Evolutionary conservation across 768 basidiomycete genomes (phyloP).

Genomic region (Dioszegia aurantiaca): DNA sequence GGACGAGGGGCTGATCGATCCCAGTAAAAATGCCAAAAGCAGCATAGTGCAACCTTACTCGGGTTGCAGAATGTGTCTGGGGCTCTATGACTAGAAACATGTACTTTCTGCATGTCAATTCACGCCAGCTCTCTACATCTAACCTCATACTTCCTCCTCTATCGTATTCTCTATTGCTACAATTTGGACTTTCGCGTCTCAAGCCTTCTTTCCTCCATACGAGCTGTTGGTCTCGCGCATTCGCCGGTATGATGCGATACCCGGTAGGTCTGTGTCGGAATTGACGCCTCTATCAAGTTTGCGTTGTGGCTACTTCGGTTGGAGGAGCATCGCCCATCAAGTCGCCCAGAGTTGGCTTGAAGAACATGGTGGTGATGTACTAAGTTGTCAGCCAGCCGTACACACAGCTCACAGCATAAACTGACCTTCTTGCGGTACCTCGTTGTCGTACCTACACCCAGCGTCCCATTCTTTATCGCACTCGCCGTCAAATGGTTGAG

Average conservation of each 20-base stretch:
- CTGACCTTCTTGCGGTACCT: conserved; percentile 86
- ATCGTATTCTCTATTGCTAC: conserved; percentile 7
- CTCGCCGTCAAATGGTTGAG: conserved; percentile 92
- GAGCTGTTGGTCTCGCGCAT: no score
- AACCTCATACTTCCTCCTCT: not conserved
- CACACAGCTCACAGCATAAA: not conserved
- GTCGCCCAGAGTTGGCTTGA: conserved; percentile 59
- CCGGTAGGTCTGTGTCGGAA: no score
- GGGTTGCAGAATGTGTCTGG: not conserved
- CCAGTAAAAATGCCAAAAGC: conserved; percentile 80
- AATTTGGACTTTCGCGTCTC: no score
- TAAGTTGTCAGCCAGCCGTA: conserved; percentile 47
- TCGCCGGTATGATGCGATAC: no score
- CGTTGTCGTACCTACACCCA: conserved; percentile 88
- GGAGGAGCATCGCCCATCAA: conserved; percentile 8
- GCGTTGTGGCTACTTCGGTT: not conserved
- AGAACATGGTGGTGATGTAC: conserved; percentile 83
- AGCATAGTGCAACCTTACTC: conserved; percentile 7
- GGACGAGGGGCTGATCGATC: not conserved
- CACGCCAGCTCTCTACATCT: not conserved
- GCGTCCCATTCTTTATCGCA: conserved; percentile 86
- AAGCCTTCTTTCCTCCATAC: no score
- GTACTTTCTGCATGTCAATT: not conserved
- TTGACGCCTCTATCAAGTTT: not conserved
- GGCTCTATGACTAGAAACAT: not conserved